These are phyloP conservation scores for Ceratobasidium sp. DNA, from an alignment of 1,284 basidiomycete species.

Conservation along the genomic window DNA sequence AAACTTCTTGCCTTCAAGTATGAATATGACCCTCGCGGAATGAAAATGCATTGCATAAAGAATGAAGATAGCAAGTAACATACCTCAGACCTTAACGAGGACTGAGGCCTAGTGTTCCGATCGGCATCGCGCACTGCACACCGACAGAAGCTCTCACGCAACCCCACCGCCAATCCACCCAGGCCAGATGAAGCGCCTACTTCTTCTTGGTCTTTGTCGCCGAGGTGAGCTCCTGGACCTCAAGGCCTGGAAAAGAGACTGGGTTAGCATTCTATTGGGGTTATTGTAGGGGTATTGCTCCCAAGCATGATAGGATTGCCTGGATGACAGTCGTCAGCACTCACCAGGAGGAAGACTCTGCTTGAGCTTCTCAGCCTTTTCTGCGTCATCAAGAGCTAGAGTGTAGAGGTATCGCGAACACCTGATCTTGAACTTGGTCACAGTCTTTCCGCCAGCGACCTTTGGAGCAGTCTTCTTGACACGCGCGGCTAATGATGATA, in stretches of 20 bases:
- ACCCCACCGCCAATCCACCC: conserved; percentile 21
- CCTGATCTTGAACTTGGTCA: conserved; percentile 99
- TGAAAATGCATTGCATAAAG: conserved; percentile 37
- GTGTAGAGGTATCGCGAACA: conserved; percentile 99
- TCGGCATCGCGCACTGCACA: conserved; percentile 40
- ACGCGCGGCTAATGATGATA: conserved; percentile 79
- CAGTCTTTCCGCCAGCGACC: conserved; percentile 77
- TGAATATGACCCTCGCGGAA: not conserved
- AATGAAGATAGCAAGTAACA: conserved; percentile 6
- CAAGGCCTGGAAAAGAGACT: conserved; percentile 48
- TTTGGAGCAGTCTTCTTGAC: conserved; percentile 91
- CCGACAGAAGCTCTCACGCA: conserved; percentile 45
- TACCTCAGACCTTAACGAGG: conserved; percentile 27
- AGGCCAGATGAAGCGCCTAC: conserved; percentile 53
- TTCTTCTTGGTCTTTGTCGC: conserved; percentile 61
- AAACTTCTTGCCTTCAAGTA: too few species aligned
- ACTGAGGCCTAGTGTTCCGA: conserved; percentile 2
- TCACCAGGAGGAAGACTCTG: conserved; percentile 94
- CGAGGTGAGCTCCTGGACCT: conserved; percentile 59
- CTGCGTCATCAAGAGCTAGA: conserved; percentile 92
- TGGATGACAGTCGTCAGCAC: conserved; percentile 54
- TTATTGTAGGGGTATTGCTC: not conserved
- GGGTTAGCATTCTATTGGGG: not conserved
- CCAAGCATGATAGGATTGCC: not conserved
- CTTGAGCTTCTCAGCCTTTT: conserved; percentile 99